Evolutionary conservation across 1,284 basidiomycete species (phyloP).

Genomic region (Puccinia coronata): DNA sequence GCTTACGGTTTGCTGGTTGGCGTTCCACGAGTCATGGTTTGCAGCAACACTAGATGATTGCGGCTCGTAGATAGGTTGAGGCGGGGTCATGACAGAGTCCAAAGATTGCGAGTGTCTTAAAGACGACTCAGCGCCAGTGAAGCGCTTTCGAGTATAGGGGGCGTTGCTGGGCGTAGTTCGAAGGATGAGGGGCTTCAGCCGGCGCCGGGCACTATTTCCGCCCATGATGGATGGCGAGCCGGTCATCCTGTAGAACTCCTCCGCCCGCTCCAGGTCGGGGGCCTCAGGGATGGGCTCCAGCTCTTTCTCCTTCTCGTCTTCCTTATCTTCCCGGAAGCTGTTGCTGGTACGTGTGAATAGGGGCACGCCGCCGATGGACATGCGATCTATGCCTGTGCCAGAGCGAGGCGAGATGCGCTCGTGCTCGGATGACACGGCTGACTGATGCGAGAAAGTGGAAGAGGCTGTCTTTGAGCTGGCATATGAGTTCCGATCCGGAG

Average conservation of each 20-base stretch:
- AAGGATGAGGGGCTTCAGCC: constrained; percentile 20
- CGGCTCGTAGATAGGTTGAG: neutral
- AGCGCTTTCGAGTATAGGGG: neutral
- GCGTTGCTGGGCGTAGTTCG: neutral
- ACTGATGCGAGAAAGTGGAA: neutral
- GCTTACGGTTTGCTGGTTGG: constrained; percentile 7
- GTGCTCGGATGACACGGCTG: no score
- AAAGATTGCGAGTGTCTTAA: neutral
- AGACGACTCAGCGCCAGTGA: no score
- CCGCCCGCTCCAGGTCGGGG: neutral
- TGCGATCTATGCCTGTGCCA: neutral
- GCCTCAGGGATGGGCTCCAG: neutral
- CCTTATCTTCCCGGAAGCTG: neutral
- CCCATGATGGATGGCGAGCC: neutral
- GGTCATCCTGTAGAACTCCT: neutral
- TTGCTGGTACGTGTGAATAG: neutral
- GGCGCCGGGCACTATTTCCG: neutral
- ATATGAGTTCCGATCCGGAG: neutral
- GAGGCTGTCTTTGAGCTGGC: neutral
- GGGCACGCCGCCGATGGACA: neutral
- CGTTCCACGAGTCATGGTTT: neutral
- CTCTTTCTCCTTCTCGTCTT: neutral
- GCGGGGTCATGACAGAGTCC: neutral
- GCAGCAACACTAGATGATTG: neutral
- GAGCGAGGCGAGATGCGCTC: no score